Conservation (phyloP, 768 basidiomycete genomes). For the Fibroporia radiculosa region DNA sequence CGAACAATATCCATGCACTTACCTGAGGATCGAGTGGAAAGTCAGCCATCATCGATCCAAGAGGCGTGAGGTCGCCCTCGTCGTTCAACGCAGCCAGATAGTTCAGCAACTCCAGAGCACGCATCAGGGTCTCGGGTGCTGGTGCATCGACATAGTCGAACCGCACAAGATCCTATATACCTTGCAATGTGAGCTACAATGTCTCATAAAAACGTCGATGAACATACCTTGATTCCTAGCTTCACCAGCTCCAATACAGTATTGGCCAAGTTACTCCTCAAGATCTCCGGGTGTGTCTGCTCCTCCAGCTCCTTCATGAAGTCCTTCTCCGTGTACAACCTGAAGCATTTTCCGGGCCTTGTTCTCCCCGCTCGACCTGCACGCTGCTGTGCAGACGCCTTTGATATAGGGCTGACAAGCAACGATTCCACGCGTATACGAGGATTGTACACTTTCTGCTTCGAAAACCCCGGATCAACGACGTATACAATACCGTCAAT, state of each 20-base stretch:
- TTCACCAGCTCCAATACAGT: conserved; percentile 92
- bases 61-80: conserved; percentile 80
- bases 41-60: conserved; percentile 93
- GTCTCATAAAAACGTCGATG: no score
- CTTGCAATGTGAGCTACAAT: neutral
- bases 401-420: conserved; percentile 91
- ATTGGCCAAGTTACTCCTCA: conserved; percentile 89
- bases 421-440: conserved; percentile 93
- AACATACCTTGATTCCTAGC: conserved; percentile 72
- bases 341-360: conserved; percentile 93
- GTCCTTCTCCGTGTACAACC: conserved; percentile 94
- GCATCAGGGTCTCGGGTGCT: conserved; percentile 75
- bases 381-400: conserved; percentile 92
- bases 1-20: conserved; percentile 9
- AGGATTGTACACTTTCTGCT: conserved; percentile 98
- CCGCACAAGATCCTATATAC: conserved; percentile 18
- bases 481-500: conserved; percentile 99
- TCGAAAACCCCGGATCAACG: conserved; percentile 94
- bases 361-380: conserved; percentile 97
- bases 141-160: conserved; percentile 25
- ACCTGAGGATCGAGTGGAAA: conserved; percentile 99
- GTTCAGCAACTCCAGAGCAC: conserved; percentile 89
- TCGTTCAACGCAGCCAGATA: conserved; percentile 90
- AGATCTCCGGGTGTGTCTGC: conserved; percentile 95
- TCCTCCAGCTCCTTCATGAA: conserved; percentile 95